Evolutionary conservation across 1,284 basidiomycete species (phyloP).

Genomic region (Leccinum solheimii): DNA sequence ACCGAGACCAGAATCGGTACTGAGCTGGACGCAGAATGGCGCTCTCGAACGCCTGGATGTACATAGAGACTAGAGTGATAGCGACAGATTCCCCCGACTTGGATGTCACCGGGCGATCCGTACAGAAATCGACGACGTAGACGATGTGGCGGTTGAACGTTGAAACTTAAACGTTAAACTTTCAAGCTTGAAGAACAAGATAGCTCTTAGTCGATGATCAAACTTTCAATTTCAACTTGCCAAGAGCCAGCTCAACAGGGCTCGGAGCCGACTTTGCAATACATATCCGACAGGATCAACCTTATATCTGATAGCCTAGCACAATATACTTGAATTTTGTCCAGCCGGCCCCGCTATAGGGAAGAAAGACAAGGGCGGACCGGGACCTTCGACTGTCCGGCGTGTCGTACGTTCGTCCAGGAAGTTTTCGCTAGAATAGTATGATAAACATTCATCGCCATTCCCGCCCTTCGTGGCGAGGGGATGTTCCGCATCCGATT

Average conservation of each 20-base stretch:
- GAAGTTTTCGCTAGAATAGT: too few species aligned
- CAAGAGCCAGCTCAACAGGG: slow-evolving; percentile 35
- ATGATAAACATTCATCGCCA: too few species aligned
- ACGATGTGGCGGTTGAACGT: not conserved
- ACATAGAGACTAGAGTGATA: slow-evolving; percentile 46
- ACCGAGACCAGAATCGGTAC: slow-evolving; percentile 53
- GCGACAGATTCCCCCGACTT: slow-evolving; percentile 62
- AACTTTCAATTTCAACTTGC: too few species aligned
- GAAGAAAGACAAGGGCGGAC: too few species aligned
- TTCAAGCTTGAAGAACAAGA: not conserved
- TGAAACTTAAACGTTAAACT: too few species aligned
- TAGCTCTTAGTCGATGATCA: too few species aligned
- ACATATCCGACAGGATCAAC: slow-evolving; percentile 75
- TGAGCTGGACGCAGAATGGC: slow-evolving; percentile 16
- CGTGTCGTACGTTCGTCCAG: too few species aligned
- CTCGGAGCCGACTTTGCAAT: slow-evolving; percentile 62
- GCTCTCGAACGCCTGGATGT: too few species aligned
- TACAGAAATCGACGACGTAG: slow-evolving; percentile 25
- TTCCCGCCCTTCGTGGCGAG: too few species aligned
- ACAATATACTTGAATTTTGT: slow-evolving; percentile 45
- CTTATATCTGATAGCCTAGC: slow-evolving; percentile 70
- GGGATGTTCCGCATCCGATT: too few species aligned
- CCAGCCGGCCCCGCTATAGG: too few species aligned
- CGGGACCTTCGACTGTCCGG: too few species aligned
- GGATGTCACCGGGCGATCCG: slow-evolving; percentile 58